Percentiles rank a stretch among this genome's conserved stretches.
These are phyloP conservation scores for Aspergillus bertholletiae DNA, from an alignment of 495 filamentous ascomycete species.

Conservation along the genomic window DNA sequence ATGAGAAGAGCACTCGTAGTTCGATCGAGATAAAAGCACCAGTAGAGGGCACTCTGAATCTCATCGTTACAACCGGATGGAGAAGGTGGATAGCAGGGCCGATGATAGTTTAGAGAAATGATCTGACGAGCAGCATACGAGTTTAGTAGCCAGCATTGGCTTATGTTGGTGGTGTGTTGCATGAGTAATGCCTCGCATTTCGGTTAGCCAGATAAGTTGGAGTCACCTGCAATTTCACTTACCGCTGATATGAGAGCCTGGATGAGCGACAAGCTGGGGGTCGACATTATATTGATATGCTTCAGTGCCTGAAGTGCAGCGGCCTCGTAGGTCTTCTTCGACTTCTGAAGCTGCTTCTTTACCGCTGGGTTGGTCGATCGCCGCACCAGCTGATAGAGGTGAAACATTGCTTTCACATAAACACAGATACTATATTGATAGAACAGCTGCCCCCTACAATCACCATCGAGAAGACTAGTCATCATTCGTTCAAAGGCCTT, in stretches of 20 bases:
- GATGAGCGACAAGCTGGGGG: conserved; percentile 19
- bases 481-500: conserved; percentile 21
- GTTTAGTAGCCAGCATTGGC: conserved; percentile 23
- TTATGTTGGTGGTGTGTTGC: conserved; percentile 23
- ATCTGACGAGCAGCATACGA: conserved; percentile 29
- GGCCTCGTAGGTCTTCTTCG: conserved; percentile 17
- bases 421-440: conserved; percentile 29
- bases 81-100: conserved; percentile 1
- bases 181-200: conserved; percentile 21
- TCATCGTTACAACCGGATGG: conserved; percentile 15
- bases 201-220: not conserved
- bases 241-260: conserved; percentile 28
- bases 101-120: conserved; percentile 22
- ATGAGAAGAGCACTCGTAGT: conserved; percentile 25
- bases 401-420: conserved; percentile 25
- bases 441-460: conserved; percentile 12
- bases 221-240: conserved; percentile 5
- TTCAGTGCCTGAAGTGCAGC: conserved; percentile 15
- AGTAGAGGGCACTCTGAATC: conserved; percentile 21
- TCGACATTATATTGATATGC: conserved; percentile 19
- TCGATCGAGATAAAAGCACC: conserved; percentile 30
- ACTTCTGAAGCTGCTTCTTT: conserved; percentile 17
- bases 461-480: conserved; percentile 7
- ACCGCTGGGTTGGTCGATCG: conserved; percentile 12
- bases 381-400: conserved; percentile 17